phyloP scores from a whole-genome alignment of 306 rosid genomes.

The Lathyrus tuberosus region DNA sequence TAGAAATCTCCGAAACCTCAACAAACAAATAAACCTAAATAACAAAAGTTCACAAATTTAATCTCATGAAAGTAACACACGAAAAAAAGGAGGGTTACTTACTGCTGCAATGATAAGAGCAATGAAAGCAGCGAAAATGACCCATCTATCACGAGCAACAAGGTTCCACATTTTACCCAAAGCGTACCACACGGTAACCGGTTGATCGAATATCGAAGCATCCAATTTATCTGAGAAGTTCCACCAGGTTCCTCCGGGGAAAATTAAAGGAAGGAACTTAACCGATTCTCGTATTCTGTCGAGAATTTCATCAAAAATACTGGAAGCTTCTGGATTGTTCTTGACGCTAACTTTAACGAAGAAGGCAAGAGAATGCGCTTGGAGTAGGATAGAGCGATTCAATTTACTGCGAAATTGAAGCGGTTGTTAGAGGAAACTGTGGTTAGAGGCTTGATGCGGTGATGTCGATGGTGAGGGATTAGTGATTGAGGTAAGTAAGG shows the following conservation, averaged over 20 bases:
- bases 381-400: conserved; percentile 29
- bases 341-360: conserved; percentile 54
- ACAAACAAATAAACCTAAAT: neutral
- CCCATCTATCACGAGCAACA: conserved; percentile 80
- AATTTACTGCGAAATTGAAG: conserved; percentile 36
- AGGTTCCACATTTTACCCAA: conserved; percentile 82
- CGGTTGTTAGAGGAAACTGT: conserved; percentile 7
- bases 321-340: conserved; percentile 44
- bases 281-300: conserved; percentile 47
- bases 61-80: neutral
- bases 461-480: conserved; percentile 34
- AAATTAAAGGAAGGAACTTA: conserved; percentile 46
- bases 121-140: conserved; percentile 75
- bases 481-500: conserved; percentile 42
- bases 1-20: conserved; percentile 86
- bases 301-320: conserved; percentile 17
- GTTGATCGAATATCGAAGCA: conserved; percentile 52
- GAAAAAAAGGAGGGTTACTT: neutral
- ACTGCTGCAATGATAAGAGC: conserved; percentile 84
- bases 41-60: conserved; percentile 23
- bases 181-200: conserved; percentile 78
- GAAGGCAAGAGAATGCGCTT: conserved; percentile 32
- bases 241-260: conserved; percentile 94
- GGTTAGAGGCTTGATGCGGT: conserved; percentile 11
- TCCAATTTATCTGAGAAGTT: conserved; percentile 59